Evolutionary conservation across 225 moss, liverwort and hornwort genomes (phyloP).

Genomic region (Antitrichia curtipendula): DNA sequence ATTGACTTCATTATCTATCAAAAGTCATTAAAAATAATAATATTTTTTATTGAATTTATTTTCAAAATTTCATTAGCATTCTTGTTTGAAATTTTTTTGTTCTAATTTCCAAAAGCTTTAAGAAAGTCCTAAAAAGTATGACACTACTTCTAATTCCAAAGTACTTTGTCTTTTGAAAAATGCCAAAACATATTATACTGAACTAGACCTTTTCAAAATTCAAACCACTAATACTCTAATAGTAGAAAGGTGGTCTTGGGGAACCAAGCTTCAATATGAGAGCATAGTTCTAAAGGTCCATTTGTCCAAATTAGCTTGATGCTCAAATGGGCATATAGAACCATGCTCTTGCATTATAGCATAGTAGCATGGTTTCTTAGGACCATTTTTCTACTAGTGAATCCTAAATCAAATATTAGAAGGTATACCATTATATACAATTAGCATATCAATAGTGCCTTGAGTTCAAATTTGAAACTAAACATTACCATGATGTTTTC

Average conservation of each 20-base stretch:
- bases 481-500: too few relatives aligned
- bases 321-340: too few relatives aligned
- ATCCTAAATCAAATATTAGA: too few relatives aligned
- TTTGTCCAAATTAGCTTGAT: too few relatives aligned
- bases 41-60: not conserved
- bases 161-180: not conserved
- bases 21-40: not conserved
- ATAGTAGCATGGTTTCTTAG: fast-evolving
- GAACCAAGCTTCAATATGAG: too few relatives aligned
- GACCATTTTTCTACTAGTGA: too few relatives aligned
- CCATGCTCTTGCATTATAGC: too few relatives aligned
- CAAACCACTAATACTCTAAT: too few relatives aligned
- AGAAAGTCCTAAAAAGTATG: not conserved
- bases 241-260: fast-evolving
- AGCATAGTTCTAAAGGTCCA: too few relatives aligned
- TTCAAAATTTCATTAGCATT: not conserved
- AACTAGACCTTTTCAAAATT: not conserved
- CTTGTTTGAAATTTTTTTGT: not conserved
- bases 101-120: not conserved
- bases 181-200: not conserved
- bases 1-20: not conserved
- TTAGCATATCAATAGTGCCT: too few relatives aligned
- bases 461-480: too few relatives aligned
- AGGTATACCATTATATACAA: too few relatives aligned
- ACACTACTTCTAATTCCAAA: not conserved